Evolutionary conservation across 2,329 filamentous ascomycete genomes (phyloP).

Genomic region (Pseudofabraea citricarpa): DNA sequence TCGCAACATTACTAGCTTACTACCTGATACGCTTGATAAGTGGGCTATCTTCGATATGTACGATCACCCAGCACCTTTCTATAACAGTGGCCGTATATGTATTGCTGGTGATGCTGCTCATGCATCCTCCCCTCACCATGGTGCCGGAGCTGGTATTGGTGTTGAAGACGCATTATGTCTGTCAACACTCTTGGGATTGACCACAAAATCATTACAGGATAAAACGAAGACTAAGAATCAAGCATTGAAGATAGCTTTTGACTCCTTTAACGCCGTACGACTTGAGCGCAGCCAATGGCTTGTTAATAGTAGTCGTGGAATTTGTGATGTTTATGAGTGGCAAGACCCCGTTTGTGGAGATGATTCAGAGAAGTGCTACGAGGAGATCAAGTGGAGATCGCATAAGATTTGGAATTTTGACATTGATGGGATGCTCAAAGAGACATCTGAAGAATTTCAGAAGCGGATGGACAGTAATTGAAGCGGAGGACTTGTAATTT

Average conservation of each 20-base stretch:
- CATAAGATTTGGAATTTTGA: conserved; percentile 10
- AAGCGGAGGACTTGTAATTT: too few relatives aligned
- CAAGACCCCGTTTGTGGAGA: conserved; percentile 13
- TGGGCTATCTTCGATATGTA: conserved; percentile 54
- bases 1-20: conserved; percentile 4
- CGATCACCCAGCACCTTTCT: conserved; percentile 42
- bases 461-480: too few relatives aligned
- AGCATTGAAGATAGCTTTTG: conserved; percentile 26
- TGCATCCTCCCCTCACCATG: conserved; percentile 48
- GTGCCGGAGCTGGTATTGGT: conserved; percentile 50
- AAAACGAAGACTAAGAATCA: conserved; percentile 14
- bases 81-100: conserved; percentile 37
- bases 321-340: conserved; percentile 31
- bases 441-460: background rate
- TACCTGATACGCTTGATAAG: conserved; percentile 35
- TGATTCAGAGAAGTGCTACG: conserved; percentile 20
- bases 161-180: conserved; percentile 49
- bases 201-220: conserved; percentile 23
- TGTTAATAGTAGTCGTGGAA: conserved; percentile 28
- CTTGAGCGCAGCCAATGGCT: conserved; percentile 33
- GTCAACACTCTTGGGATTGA: conserved; percentile 32
- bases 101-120: conserved; percentile 53
- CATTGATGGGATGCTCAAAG: conserved; percentile 5
- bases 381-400: conserved; percentile 17
- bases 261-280: conserved; percentile 31